These are phyloP conservation scores for Trypanosoma brucei DNA, from an alignment of 208 protist species.

Conservation along the genomic window DNA sequence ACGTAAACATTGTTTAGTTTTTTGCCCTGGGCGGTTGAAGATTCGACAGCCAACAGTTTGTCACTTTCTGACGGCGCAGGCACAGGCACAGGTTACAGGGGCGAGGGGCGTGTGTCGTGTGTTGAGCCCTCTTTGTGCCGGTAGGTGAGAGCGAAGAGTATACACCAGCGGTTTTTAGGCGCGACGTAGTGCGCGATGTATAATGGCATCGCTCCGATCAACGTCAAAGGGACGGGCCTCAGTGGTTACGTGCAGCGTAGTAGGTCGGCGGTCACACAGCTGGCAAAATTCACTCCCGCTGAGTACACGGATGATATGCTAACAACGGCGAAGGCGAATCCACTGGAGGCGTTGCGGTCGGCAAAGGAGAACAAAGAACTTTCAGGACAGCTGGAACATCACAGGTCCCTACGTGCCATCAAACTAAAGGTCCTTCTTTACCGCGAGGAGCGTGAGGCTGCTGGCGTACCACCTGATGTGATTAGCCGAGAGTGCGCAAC, in stretches of 20 bases:
- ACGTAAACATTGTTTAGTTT: no score
- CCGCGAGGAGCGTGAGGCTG: constrained; percentile 53
- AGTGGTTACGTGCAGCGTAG: constrained; percentile 87
- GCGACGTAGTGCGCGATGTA: constrained; percentile 39
- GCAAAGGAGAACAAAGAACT: constrained; percentile 68
- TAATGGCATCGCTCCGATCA: constrained; percentile 60
- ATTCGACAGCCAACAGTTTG: no score
- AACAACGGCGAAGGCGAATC: constrained; percentile 49
- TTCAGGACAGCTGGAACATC: constrained; percentile 41
- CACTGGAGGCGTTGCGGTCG: constrained; percentile 54
- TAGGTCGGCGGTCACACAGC: constrained; percentile 30
- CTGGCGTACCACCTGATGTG: constrained; percentile 35
- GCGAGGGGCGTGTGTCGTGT: no score
- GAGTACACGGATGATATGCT: constrained; percentile 26
- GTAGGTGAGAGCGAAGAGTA: no score
- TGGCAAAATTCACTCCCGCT: constrained; percentile 20
- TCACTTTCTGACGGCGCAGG: no score
- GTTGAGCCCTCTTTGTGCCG: no score
- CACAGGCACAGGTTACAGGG: no score
- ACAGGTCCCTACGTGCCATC: constrained; percentile 53
- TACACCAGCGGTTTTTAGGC: no score
- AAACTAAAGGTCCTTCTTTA: constrained; percentile 61
- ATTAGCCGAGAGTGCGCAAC: constrained; percentile 64
- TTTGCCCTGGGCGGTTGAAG: no score
- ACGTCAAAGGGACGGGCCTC: constrained; percentile 75